Conservation (phyloP, 169 alveolate species). For the Plasmodium berghei region DNA sequence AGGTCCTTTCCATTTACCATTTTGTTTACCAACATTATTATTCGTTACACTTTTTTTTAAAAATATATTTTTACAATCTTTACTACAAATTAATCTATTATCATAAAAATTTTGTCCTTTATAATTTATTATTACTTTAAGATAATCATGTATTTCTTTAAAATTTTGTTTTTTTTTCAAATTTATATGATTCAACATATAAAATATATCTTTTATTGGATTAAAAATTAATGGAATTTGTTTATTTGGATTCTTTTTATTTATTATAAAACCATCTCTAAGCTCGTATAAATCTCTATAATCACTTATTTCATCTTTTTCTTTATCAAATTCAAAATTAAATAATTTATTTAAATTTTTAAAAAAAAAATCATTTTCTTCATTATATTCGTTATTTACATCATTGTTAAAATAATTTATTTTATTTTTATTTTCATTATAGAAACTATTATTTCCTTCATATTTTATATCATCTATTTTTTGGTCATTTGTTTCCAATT, state of each 20-base stretch:
- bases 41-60: background rate
- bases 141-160: constrained; percentile 34
- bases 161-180: constrained; percentile 51
- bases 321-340: constrained; percentile 8
- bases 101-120: constrained; percentile 43
- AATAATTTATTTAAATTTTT: constrained; percentile 36
- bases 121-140: constrained; percentile 28
- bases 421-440: constrained; percentile 10
- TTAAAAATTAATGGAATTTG: constrained; percentile 34
- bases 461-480: background rate
- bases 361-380: constrained; percentile 6
- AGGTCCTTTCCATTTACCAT: background rate
- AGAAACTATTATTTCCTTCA: too few relatives aligned
- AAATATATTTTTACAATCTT: background rate
- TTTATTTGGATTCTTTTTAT: background rate
- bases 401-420: constrained; percentile 16
- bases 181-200: constrained; percentile 27
- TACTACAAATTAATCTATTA: constrained; percentile 8
- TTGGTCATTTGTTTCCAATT: background rate
- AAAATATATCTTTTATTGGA: constrained; percentile 45
- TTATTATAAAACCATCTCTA: constrained; percentile 42
- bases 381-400: constrained; percentile 7
- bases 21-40: background rate
- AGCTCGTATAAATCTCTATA: constrained; percentile 58
- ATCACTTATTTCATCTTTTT: constrained; percentile 1